Evolutionary conservation across 352 stramenopile genomes (phyloP).

Genomic region (Phytophthora macrochlamydospora): DNA sequence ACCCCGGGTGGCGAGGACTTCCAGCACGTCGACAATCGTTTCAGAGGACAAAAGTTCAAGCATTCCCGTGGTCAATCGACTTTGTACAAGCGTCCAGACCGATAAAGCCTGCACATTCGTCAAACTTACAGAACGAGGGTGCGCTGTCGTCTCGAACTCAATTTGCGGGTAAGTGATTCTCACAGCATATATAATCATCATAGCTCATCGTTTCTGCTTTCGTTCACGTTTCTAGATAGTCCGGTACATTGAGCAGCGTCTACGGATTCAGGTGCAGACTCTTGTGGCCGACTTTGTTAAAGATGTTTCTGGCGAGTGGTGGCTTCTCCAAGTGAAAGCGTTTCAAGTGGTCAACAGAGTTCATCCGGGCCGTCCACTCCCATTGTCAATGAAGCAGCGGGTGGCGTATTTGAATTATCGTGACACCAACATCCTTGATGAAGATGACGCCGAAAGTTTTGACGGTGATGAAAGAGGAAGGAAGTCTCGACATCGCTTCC

Average conservation of each 20-base stretch:
- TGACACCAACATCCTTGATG: slow-evolving; percentile 67
- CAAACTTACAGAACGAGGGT: slow-evolving; percentile 79
- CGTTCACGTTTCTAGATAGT: slow-evolving; percentile 51
- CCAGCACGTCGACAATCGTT: slow-evolving; percentile 19
- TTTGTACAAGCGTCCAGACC: slow-evolving; percentile 68
- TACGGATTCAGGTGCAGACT: slow-evolving; percentile 65
- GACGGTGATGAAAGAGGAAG: slow-evolving; percentile 21
- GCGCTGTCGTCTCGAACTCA: slow-evolving; percentile 68
- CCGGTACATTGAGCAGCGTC: slow-evolving; percentile 69
- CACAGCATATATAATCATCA: not conserved
- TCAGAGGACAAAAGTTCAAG: slow-evolving; percentile 8
- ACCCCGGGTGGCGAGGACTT: slow-evolving; percentile 19
- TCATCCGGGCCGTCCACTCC: slow-evolving; percentile 42
- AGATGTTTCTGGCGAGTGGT: slow-evolving; percentile 70
- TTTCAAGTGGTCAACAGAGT: slow-evolving; percentile 58
- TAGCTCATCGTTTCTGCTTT: not conserved
- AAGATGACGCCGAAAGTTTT: slow-evolving; percentile 49
- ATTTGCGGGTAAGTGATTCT: slow-evolving; percentile 46
- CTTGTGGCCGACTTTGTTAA: slow-evolving; percentile 79
- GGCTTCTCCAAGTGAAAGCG: slow-evolving; percentile 76
- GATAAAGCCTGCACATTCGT: slow-evolving; percentile 80
- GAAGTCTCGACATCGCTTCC: slow-evolving; percentile 15
- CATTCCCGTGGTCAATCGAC: slow-evolving; percentile 47
- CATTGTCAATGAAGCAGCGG: slow-evolving; percentile 48
- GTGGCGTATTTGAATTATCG: slow-evolving; percentile 67